phyloP scores from a whole-genome alignment of 2,329 filamentous ascomycete genomes.

The Sordariomycetes sp. region DNA sequence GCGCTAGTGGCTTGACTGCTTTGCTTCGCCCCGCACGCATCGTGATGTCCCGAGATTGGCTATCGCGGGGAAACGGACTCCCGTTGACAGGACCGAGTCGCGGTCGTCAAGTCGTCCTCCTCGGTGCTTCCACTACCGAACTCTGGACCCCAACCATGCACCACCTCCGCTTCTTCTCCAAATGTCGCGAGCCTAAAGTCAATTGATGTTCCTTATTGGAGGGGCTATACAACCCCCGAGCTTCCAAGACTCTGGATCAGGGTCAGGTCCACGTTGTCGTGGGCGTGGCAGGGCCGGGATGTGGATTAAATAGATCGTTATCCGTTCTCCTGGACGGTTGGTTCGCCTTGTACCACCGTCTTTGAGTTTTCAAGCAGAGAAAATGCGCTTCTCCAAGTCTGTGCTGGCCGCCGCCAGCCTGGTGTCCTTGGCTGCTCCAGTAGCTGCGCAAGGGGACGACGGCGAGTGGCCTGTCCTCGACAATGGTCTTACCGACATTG shows the following conservation, averaged over 20 bases:
- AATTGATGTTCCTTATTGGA: not conserved
- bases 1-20: too few species aligned
- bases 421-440: not conserved
- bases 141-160: not conserved
- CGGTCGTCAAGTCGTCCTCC: not conserved
- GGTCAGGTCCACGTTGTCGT: not conserved
- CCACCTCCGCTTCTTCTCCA: not conserved
- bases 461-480: constrained; percentile 17
- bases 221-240: not conserved
- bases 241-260: not conserved
- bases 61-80: too few species aligned
- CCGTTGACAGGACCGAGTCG: too few species aligned
- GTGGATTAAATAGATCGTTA: too few species aligned
- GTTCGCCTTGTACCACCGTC: not conserved
- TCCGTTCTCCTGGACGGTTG: too few species aligned
- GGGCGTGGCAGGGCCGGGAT: not conserved
- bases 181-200: not conserved
- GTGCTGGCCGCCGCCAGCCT: constrained; percentile 2
- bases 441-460: not conserved
- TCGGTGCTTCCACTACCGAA: not conserved
- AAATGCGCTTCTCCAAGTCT: not conserved
- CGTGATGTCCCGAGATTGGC: too few species aligned
- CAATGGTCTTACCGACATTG: constrained; percentile 20
- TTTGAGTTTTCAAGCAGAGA: not conserved
- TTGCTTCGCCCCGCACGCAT: too few species aligned